These are phyloP conservation scores for Lasiosphaeria ovina DNA, from an alignment of 495 filamentous ascomycete genomes.

Conservation along the genomic window DNA sequence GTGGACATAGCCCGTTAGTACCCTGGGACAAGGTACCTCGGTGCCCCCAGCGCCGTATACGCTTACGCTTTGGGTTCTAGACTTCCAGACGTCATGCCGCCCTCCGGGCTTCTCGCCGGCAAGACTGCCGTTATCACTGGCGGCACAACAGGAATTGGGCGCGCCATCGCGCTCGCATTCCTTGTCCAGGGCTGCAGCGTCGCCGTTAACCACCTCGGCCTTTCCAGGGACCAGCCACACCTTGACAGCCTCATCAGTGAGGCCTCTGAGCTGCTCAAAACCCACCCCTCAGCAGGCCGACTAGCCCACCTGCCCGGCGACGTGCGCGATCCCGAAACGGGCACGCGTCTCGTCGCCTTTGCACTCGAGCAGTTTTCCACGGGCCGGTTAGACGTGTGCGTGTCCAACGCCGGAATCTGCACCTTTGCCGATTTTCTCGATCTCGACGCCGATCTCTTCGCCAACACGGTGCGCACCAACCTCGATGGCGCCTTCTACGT, in stretches of 20 bases:
- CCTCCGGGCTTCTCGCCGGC: conserved; percentile 55
- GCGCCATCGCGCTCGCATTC: conserved; percentile 71
- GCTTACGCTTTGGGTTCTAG: too few relatives aligned
- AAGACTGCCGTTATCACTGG: conserved; percentile 77
- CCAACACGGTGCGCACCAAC: conserved; percentile 69
- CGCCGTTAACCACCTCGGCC: conserved; percentile 67
- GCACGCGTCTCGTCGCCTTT: conserved; percentile 52
- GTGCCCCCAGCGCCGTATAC: too few relatives aligned
- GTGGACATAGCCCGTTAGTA: too few relatives aligned
- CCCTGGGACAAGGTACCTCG: too few relatives aligned
- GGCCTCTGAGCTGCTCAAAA: conserved; percentile 42
- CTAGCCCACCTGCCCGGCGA: conserved; percentile 65
- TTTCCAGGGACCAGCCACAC: conserved; percentile 50
- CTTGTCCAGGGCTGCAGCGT: conserved; percentile 68
- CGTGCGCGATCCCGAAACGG: conserved; percentile 63
- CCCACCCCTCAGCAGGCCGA: conserved; percentile 37
- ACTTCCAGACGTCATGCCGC: conserved; percentile 28
- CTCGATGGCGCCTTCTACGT: conserved; percentile 84
- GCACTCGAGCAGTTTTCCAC: conserved; percentile 56
- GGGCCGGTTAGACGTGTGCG: conserved; percentile 69
- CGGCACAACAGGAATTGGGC: conserved; percentile 72
- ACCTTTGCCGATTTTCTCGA: conserved; percentile 79
- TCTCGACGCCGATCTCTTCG: conserved; percentile 61
- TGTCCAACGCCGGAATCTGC: conserved; percentile 86
- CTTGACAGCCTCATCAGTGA: conserved; percentile 54